Evolutionary conservation across 352 stramenopile genomes (phyloP), one percentile per base, ranked within the genome.

Genomic region (Pythium oligandrum): DNA sequence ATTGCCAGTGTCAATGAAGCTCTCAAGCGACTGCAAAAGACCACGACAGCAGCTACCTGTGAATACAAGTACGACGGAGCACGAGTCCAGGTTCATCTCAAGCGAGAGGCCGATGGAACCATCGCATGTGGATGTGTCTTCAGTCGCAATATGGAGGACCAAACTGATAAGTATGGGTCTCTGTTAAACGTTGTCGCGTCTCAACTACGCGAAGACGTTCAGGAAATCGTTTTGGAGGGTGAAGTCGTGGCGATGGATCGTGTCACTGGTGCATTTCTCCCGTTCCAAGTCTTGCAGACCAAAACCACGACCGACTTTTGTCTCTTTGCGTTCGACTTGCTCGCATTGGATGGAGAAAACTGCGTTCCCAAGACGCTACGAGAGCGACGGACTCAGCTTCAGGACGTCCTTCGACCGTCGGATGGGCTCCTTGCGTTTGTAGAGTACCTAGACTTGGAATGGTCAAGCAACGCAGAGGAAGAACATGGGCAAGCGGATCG

Each of bases 61-160:
- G 83, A 93, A 48, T 91, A 73, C 74, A 93, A 93, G 57, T 93
- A 93, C 55, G 83, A 93, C 60, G 83, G 83, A 26, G 83, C 80
- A 2, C 78, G 83, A 12, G 77, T 93, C 12, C 83, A 93, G 46
- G 64, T 91, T 10, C 83, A 93, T 53, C 53, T 86, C 39, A 17
- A 43, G n/a, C 17, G 17, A 26, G 35, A 31, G 26, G 26, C 11
- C 12, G 37, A 51, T 7, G 32, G 44, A 0, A 9, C 36, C 1
- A 31, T 26, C 3, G 11, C 33, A 3, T 49, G 71, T 10, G 37
- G 68, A n/a, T 72, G 71, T 36, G 77, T 93, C 36, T 93, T 93
- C 61, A 93, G 83, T 54, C 78, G 83, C 33, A 93, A 91, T 56
- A 87, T 90, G 74, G 83, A 93, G 44, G 71, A 89, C 50, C 77